Evolutionary conservation across 352 stramenopile species (phyloP), one percentile per base, ranked within the genome.

Genomic region (Globisporangium parvum): DNA sequence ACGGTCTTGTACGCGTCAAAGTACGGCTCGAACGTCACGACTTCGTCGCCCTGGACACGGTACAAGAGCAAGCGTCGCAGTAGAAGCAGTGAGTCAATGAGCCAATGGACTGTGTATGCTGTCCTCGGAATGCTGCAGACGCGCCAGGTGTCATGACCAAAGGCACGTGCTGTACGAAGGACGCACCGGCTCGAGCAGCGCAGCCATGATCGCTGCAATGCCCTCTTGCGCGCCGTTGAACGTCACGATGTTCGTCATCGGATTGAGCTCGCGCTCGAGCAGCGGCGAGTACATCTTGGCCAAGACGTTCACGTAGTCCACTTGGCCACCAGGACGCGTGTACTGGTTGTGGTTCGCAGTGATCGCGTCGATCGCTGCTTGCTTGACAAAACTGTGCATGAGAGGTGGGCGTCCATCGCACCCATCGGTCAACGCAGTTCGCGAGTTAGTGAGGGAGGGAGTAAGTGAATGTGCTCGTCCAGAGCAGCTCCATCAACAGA

Each of bases 1-100:
- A 91, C 73, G 9, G 85, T 94, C 66, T 91, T 78, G 65, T 96
- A 96, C 4, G 85, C 85, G 48, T 96, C 88, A 60, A 96, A 96
- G 63, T 94, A 95, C 14, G 88, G 88, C 75, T 96, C 88, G 37
- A 96, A 77, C 46, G 82, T 91, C 20, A 96, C 63, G 46, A 96
- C 84, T 60, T 93, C 72, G 59, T 96, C 88, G 10, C 81, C 88
- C 63, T 87, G 44, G 17, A 47, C 17, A 9, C 4, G 37, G 20
- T 17, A 11, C 31, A 28, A 45, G 40, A 55, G 5, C 1, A 33
- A 39, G 24, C n/a, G 20, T 49, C 44, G 12, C 28, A 18, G 9
- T 12, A 52, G 47, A 52, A 17, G 33, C 6, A 24, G 11, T 26
- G 21, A 24, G 17, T 1, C 31, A 57, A 41, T 41, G 23, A 44